Evolutionary conservation across 2,329 filamentous ascomycete genomes (phyloP).

Genomic region (Fusarium decemcellulare): DNA sequence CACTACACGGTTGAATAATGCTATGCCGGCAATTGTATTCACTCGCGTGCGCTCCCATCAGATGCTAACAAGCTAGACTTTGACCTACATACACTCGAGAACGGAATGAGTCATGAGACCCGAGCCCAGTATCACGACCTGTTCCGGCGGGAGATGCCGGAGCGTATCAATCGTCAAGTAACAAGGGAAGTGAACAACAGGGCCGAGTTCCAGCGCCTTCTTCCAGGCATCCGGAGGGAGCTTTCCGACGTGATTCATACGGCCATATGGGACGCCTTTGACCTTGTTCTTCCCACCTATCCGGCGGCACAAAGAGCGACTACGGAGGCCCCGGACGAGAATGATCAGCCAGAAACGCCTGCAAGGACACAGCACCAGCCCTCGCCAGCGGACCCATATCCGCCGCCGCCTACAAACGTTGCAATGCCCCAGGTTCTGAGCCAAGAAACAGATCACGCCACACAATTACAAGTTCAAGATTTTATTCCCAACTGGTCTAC

Average conservation of each 20-base stretch:
- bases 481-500: too few species aligned
- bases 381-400: too few species aligned
- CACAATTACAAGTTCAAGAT: too few species aligned
- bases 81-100: constrained; percentile 6
- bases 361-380: too few species aligned
- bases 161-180: constrained; percentile 9
- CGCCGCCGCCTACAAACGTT: too few species aligned
- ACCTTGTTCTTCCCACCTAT: constrained; percentile 1
- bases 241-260: constrained; percentile 11
- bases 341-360: too few species aligned
- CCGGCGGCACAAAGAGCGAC: too few species aligned
- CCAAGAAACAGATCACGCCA: too few species aligned
- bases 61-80: constrained; percentile 10
- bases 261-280: constrained; percentile 33
- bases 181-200: constrained; percentile 11
- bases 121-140: constrained; percentile 17
- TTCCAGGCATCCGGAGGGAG: constrained; percentile 8
- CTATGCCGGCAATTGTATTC: background rate
- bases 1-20: too few species aligned
- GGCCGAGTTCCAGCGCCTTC: background rate
- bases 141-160: constrained; percentile 17
- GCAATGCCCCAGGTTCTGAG: too few species aligned
- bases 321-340: too few species aligned
- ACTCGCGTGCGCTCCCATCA: background rate
- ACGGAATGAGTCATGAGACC: background rate